Percentiles rank a stretch among this genome's conserved stretches.
phyloP scores from a whole-genome alignment of 2,329 filamentous ascomycete genomes.

The Ophiostoma ips region DNA sequence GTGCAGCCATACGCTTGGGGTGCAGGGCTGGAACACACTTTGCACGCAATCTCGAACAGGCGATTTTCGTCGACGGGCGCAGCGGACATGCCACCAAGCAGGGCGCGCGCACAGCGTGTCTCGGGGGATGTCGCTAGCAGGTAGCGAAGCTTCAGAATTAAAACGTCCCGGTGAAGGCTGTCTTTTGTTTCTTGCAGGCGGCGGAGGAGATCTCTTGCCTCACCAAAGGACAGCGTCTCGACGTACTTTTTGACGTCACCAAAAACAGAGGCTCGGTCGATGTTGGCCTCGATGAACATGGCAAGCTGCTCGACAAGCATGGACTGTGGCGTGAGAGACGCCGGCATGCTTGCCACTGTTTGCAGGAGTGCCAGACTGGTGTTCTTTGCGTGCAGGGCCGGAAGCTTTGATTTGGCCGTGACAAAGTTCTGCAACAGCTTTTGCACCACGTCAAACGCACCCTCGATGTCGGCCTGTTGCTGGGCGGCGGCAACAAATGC shows the following conservation, averaged over 20 bases:
- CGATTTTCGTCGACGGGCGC: neutral
- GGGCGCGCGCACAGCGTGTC: conserved; percentile 11
- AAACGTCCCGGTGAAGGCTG: conserved; percentile 11
- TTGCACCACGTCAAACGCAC: conserved; percentile 19
- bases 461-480: conserved; percentile 16
- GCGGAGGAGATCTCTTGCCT: conserved; percentile 27
- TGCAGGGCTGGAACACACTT: conserved; percentile 10
- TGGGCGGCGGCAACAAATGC: conserved; percentile 20
- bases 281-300: conserved; percentile 21
- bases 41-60: conserved; percentile 12
- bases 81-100: neutral
- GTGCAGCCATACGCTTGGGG: conserved; percentile 3
- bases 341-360: conserved; percentile 18
- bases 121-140: conserved; percentile 27
- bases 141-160: conserved; percentile 31
- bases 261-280: conserved; percentile 24
- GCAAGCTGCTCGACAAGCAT: conserved; percentile 21
- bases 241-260: conserved; percentile 33
- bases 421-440: conserved; percentile 17
- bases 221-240: conserved; percentile 26
- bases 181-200: neutral
- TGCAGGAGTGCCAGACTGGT: conserved; percentile 21
- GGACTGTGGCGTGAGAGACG: conserved; percentile 13
- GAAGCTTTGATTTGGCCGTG: conserved; percentile 15
- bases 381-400: conserved; percentile 23